Base-by-base conservation (phyloP, 2,329 filamentous ascomycete genomes). In the Sporothrix brasiliensis region DNA sequence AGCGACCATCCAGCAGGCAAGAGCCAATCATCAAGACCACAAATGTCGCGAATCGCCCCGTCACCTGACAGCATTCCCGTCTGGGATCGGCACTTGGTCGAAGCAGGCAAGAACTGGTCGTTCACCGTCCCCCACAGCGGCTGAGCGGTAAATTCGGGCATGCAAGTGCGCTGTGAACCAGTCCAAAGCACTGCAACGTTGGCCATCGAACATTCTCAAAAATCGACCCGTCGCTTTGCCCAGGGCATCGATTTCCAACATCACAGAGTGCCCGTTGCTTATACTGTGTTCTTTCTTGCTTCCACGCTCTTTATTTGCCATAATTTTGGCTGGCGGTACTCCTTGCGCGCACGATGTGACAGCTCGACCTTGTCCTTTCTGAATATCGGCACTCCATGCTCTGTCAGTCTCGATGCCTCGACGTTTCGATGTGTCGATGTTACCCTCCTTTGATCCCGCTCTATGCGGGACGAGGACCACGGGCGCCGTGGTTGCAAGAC, bases 31-130 rank as follows among this genome's bases (percentile, higher is more conserved):
- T 49, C n/a, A 56, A 39, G 39, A 24, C 16, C 11, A 39, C 47
- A 69, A 30, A 69, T 69, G 58, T 70, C 41, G 60, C 52, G 39
- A 66, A 50, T 41, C 11, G 60, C 34, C 58, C 58, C 21, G 68
- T 69, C 68, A 70, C 68, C 52, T 70, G 68, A 58, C 60, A 34
- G 47, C 34, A 52, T 61, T 41, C 67, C 67, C 56, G 53, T 14
- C 47, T 61, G 41, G 53, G 68, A 69, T 39, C 60, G 49, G 68
- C 58, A 69, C 68, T 69, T 65, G 68, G 58, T 58, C 68, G 58
- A 39, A 54, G 58, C 53, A 47, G 68, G 68, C 44, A 63, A 61
- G 54, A 56, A 41, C 54, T 41, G 44, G 67, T 19, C 24, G 39
- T 2, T n/a, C 34, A 60, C 30, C 34, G 24, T 49, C 24, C 30